A percentile compares a stretch with the other conserved stretches of the same genome.
phyloP scores from a whole-genome alignment of 23 red algal species.

The Agarophyton chilense region DNA sequence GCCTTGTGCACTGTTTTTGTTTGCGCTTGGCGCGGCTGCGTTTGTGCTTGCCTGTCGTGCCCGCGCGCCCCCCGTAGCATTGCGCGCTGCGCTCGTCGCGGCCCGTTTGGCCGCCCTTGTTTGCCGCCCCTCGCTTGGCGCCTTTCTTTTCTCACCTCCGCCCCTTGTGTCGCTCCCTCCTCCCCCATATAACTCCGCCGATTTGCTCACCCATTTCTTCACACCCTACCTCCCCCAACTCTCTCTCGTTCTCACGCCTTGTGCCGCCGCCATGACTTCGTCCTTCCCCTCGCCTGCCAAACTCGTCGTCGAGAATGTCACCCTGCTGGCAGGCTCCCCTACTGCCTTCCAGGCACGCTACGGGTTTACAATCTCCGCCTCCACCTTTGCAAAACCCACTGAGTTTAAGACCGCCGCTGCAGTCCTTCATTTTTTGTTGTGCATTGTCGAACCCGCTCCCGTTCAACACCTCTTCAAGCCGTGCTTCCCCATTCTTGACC shows the following conservation, averaged over 20 bases:
- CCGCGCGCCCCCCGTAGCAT: too few relatives aligned
- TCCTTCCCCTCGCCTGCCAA: constrained; percentile 40
- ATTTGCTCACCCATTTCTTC: too few relatives aligned
- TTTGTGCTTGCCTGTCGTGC: too few relatives aligned
- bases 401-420: constrained; percentile 18
- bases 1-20: too few relatives aligned
- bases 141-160: neutral
- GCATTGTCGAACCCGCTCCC: constrained; percentile 16
- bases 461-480: constrained; percentile 28
- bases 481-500: constrained; percentile 69
- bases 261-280: neutral
- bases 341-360: constrained; percentile 42
- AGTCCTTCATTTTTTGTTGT: constrained; percentile 59
- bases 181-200: too few relatives aligned
- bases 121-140: neutral
- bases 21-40: too few relatives aligned
- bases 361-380: constrained; percentile 18
- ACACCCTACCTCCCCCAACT: too few relatives aligned
- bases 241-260: too few relatives aligned
- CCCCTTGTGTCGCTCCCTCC: neutral
- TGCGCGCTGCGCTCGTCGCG: too few relatives aligned
- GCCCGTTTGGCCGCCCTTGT: too few relatives aligned
- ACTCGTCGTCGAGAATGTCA: constrained; percentile 64
- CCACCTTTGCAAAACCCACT: constrained; percentile 47
- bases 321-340: constrained; percentile 41